Evolutionary conservation across 768 basidiomycete genomes (phyloP), one percentile per base, ranked within the genome.

Genomic region (Podaxis sp.): DNA sequence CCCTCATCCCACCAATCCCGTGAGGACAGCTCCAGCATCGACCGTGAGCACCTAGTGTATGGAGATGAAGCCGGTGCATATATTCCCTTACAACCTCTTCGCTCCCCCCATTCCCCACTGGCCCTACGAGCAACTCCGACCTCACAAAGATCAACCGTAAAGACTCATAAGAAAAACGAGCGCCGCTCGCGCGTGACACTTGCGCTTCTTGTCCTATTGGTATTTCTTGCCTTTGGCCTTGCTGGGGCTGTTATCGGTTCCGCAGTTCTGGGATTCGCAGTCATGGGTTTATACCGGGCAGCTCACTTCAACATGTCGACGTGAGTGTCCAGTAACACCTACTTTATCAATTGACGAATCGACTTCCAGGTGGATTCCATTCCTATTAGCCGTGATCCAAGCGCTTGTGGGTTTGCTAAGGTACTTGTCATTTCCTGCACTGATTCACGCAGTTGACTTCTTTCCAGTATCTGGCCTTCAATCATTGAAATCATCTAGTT

Each of bases 271-370:
- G 79, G 80, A 0, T 79, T 79, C 58, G 68, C 73, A n/a, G 68
- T 76, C n/a, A 73, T 73, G 37, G 81, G 77, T 9, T 62, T 84
- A 36, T 84, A 73, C 67, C 73, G 72, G 57, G 73, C 81, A 0
- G 80, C 69, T 14, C 65, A 74, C 50, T 82, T 78, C 50, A 74
- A 79, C 56, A 80, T 84, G 78, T 82, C 81, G 21, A 82, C 82
- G 77, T 82, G 65, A 42, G 78, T 69, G 1, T 21, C 58, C 10
- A 46, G 50, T 23, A 55, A 4, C 36, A 23, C 64, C 36, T 37
- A 7, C 27, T 46, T 38, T 27, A 62, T 48, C 47, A 58, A 38
- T 35, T 54, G 18, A 51, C 14, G 50, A 38, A 53, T 25, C 42
- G 27, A 25, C 25, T 37, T 37, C 32, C 62, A 80, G 78, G 36